Percentiles rank a stretch among this genome's conserved stretches.
phyloP scores from a whole-genome alignment of 441 rosid genomes.

The Erodium texanum region DNA sequence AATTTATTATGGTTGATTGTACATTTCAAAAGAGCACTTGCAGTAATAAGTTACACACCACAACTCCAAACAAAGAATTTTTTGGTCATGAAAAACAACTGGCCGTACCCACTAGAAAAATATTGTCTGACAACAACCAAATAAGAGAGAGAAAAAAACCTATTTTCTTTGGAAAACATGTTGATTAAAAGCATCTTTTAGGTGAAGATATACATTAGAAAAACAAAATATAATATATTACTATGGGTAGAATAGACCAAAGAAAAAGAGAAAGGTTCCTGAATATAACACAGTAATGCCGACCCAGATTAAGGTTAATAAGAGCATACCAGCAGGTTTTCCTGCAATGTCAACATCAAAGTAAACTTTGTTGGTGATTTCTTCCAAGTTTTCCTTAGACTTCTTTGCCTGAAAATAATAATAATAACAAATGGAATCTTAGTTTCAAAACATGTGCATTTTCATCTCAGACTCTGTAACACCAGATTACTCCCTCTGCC shows the following conservation, averaged over 20 bases:
- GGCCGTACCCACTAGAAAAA: background rate
- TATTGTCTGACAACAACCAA: background rate
- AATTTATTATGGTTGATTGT: no score
- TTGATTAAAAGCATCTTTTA: background rate
- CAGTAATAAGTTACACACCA: no score
- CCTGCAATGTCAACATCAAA: slow-evolving; percentile 59
- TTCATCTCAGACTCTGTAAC: background rate
- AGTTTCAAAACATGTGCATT: background rate
- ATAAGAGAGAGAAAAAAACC: background rate
- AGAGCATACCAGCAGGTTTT: slow-evolving; percentile 50
- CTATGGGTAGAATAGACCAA: no score
- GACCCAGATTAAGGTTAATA: background rate
- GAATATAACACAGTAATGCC: background rate
- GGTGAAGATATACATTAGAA: no score
- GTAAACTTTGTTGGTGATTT: slow-evolving; percentile 59
- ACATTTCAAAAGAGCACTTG: no score
- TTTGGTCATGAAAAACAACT: background rate
- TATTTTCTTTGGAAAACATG: background rate
- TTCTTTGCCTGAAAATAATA: slow-evolving; percentile 38
- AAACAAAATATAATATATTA: no score
- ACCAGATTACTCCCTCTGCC: background rate
- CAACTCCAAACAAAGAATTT: background rate
- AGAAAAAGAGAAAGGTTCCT: no score
- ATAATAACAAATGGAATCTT: background rate
- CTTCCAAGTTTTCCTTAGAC: slow-evolving; percentile 36